phyloP scores from a whole-genome alignment of 768 basidiomycete species.

The Kockovaella imperatae region DNA sequence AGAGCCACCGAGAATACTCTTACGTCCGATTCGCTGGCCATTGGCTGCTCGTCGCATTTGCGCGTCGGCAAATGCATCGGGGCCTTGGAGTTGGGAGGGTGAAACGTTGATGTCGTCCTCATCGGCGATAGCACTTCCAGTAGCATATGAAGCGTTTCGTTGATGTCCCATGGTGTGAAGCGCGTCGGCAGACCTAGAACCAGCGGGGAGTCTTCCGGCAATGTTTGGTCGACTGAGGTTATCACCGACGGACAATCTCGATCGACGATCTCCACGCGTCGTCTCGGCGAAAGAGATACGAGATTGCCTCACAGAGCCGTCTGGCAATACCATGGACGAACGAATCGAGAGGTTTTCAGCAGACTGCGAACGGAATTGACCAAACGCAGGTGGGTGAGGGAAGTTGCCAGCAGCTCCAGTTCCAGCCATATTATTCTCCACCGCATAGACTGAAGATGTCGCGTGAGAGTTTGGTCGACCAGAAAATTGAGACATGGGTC shows the following conservation, averaged over 20 bases:
- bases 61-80: constrained; percentile 22
- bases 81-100: constrained; percentile 39
- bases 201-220: constrained; percentile 14
- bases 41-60: constrained; percentile 17
- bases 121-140: constrained; percentile 27
- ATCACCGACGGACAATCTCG: constrained; percentile 42
- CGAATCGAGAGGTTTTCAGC: constrained; percentile 26
- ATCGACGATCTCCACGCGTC: constrained; percentile 34
- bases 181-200: constrained; percentile 28
- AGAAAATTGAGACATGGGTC: constrained; percentile 9
- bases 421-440: constrained; percentile 43
- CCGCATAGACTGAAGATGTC: constrained; percentile 33
- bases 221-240: constrained; percentile 35
- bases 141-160: constrained; percentile 20
- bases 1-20: constrained; percentile 22
- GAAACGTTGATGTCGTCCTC: constrained; percentile 37
- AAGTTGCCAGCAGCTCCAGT: constrained; percentile 27
- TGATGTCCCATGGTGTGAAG: constrained; percentile 21
- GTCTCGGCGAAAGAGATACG: constrained; percentile 44
- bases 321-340: constrained; percentile 24
- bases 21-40: constrained; percentile 16
- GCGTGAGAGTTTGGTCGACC: constrained; percentile 14
- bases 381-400: constrained; percentile 18
- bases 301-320: constrained; percentile 30
- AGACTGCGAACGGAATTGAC: constrained; percentile 15